These are phyloP conservation scores for Marsdenia floribunda DNA, from an alignment of 257 asterid genomes.

Conservation along the genomic window DNA sequence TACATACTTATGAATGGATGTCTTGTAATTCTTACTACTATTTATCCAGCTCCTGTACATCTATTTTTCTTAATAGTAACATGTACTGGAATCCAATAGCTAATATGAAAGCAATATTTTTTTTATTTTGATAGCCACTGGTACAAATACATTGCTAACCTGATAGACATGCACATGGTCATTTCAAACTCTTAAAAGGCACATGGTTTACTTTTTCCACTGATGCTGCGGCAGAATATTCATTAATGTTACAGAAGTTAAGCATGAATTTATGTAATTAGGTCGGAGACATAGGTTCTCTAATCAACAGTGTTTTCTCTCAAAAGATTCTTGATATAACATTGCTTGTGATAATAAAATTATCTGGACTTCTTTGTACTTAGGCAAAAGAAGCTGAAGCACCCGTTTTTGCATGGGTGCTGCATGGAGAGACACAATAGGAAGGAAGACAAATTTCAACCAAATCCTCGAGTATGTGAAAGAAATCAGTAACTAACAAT, in stretches of 20 bases:
- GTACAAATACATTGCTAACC: not conserved
- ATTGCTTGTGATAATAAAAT: not conserved
- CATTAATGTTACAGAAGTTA: not conserved
- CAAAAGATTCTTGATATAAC: not conserved
- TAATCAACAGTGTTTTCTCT: not conserved
- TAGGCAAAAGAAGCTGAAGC: slow-evolving; percentile 99
- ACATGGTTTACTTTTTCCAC: not conserved
- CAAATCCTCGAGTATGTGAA: slow-evolving; percentile 83
- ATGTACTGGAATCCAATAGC: not conserved
- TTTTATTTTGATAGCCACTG: not conserved
- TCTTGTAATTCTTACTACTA: not conserved
- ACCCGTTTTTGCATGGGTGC: slow-evolving; percentile 99
- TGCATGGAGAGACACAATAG: slow-evolving; percentile 74
- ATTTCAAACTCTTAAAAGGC: not conserved
- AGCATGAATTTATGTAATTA: not conserved
- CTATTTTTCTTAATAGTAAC: not conserved
- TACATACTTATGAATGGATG: not conserved
- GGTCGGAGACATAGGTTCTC: not conserved
- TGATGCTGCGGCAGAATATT: not conserved
- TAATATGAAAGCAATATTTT: too few species aligned
- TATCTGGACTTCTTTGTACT: slow-evolving; percentile 5
- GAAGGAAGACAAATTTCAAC: slow-evolving; percentile 92
- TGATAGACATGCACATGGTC: not conserved
- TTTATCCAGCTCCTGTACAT: not conserved
- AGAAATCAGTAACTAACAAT: slow-evolving; percentile 57